Evolutionary conservation across 306 rosid genomes (phyloP), one percentile per base, ranked within the genome.

Genomic region (Purshia tridentata): DNA sequence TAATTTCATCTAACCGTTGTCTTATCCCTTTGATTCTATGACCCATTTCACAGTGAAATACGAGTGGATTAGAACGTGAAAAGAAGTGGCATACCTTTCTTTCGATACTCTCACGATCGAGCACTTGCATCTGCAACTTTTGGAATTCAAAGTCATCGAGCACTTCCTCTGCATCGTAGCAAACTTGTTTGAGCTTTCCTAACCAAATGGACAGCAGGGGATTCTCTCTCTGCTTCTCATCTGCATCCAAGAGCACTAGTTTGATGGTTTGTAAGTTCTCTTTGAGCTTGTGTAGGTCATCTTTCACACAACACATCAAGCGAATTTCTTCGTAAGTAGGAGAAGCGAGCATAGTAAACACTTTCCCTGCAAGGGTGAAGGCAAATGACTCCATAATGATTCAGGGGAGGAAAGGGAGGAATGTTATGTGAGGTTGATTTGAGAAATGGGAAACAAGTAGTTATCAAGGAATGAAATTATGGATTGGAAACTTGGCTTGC

Each of bases 51-150:
- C n/a, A 59, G 66, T 37, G 18, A 2, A 55, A 56, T 4, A 45
- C 52, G 0, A 70, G 40, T 11, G 75, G 65, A 42, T 70, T 70
- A n/a, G 64, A 56, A 51, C 54, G 19, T 13, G 58, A 72, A 58
- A 58, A 15, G 10, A 72, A 72, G 49, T 53, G 42, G 23, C 46
- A 46, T 72, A 72, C 67, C 67, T 72, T 59, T 6, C 18, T 39
- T 37, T 9, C 1, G 9, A 39, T 59, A 2, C 47, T 66, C 14
- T 35, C 1, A 12, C 6, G 4, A 22, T 14, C 11, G n/a, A 71
- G 15, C 23, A 22, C 41, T 58, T 47, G 40, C 19, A 54, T 59
- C 22, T 47, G 12, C n/a, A 44, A 64, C 4, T 9, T 40, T 29
- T 59, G 16, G n/a, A 49, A 4, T 11, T 49, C 53, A 1, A 49